A percentile compares a stretch with the other conserved stretches of the same genome.
Evolutionary conservation across 306 rosid genomes (phyloP).

Genomic region (Rosa lucieae): DNA sequence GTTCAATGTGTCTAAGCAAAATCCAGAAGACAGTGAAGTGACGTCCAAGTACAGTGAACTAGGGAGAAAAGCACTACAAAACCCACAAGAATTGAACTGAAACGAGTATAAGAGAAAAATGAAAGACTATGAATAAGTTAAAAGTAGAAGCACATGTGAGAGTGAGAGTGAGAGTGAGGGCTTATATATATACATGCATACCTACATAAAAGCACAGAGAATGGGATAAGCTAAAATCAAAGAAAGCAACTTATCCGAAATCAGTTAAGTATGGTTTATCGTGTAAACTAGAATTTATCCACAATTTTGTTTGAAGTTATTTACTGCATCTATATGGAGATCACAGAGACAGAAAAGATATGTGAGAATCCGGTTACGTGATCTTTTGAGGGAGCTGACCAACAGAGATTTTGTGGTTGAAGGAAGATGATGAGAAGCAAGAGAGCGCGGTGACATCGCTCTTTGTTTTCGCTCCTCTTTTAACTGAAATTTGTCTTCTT

Average conservation of each 20-base stretch:
- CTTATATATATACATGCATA: neutral
- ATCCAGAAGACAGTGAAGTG: neutral
- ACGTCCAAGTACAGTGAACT: slow-evolving; percentile 5
- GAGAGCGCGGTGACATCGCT: neutral
- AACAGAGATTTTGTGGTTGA: neutral
- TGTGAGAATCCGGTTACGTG: too few relatives aligned
- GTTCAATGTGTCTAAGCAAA: neutral
- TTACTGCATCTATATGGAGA: neutral
- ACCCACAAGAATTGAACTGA: neutral
- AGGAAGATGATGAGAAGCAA: too few relatives aligned
- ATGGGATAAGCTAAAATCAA: neutral
- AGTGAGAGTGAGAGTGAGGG: slow-evolving; percentile 17
- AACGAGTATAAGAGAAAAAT: neutral
- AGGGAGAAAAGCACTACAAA: neutral
- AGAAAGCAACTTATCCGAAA: slow-evolving; percentile 6
- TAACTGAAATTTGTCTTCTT: neutral
- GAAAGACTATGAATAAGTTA: slow-evolving; percentile 15
- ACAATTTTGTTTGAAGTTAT: too few relatives aligned
- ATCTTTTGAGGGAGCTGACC: neutral
- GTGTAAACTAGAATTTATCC: neutral
- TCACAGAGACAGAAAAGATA: too few relatives aligned
- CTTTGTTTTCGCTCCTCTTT: neutral
- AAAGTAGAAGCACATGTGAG: slow-evolving; percentile 25
- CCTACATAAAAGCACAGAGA: neutral
- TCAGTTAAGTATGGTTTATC: slow-evolving; percentile 32